These are phyloP conservation scores for Coprinellus aureogranulatus DNA, from an alignment of 768 basidiomycete genomes.

Conservation along the genomic window DNA sequence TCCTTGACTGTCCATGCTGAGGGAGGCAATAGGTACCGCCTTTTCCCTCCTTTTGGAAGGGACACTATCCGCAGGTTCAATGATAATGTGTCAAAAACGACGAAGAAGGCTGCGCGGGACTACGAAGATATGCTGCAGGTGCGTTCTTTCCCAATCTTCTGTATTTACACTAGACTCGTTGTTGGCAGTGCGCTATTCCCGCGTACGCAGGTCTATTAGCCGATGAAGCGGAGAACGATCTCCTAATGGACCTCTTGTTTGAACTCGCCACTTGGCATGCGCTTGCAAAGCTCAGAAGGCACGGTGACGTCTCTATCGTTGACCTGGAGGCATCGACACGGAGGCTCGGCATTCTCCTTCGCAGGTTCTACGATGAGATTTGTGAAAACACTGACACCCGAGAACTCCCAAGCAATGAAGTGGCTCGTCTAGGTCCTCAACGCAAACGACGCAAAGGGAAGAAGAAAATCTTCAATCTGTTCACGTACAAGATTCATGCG, in stretches of 20 bases:
- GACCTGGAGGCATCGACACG: slow-evolving; percentile 24
- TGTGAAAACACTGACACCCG: slow-evolving; percentile 25
- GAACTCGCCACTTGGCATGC: slow-evolving; percentile 31
- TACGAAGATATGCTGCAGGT: slow-evolving; percentile 46
- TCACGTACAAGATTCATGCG: slow-evolving; percentile 37
- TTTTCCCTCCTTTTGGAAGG: slow-evolving; percentile 26
- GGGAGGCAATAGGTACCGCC: slow-evolving; percentile 22
- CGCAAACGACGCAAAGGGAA: slow-evolving; percentile 15
- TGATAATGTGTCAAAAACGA: slow-evolving; percentile 32
- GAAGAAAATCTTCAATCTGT: slow-evolving; percentile 25
- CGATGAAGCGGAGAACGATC: slow-evolving; percentile 12
- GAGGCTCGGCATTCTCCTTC: slow-evolving; percentile 26
- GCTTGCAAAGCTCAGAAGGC: slow-evolving; percentile 30
- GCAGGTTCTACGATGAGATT: slow-evolving; percentile 26
- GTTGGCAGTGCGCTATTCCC: slow-evolving; percentile 32
- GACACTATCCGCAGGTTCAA: slow-evolving; percentile 35
- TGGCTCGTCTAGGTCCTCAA: slow-evolving; percentile 23
- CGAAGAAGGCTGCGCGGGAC: slow-evolving; percentile 34
- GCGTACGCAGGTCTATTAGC: slow-evolving; percentile 35
- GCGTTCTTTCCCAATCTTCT: not conserved
- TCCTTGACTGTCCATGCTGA: no score
- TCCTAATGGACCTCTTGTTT: slow-evolving; percentile 26
- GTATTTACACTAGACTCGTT: not conserved
- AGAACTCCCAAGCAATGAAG: slow-evolving; percentile 31
- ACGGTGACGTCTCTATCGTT: slow-evolving; percentile 21